A percentile compares a stretch with the other conserved stretches of the same genome.
These are phyloP conservation scores for Gynandropsis gynandra DNA, from an alignment of 345 rosid species.

Conservation along the genomic window DNA sequence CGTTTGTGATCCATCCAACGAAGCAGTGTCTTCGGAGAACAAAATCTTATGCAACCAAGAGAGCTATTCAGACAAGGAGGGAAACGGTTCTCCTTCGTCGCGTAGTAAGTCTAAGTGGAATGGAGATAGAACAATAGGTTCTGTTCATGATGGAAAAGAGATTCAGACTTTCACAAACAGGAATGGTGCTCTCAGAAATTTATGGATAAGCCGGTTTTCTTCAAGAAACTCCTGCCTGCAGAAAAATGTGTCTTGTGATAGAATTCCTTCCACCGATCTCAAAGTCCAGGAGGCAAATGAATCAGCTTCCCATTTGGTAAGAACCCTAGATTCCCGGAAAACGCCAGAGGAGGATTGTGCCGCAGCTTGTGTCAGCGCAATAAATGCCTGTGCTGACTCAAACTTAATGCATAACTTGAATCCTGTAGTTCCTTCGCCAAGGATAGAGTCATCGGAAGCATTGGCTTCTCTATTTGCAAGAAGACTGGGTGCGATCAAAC, in stretches of 20 bases:
- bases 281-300: slow-evolving; percentile 16
- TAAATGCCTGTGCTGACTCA: slow-evolving; percentile 27
- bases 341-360: slow-evolving; percentile 23
- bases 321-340: slow-evolving; percentile 19
- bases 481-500: slow-evolving; percentile 69
- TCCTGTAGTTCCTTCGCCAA: slow-evolving; percentile 29
- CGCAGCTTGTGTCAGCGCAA: slow-evolving; percentile 28
- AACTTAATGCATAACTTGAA: slow-evolving; percentile 21
- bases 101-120: slow-evolving; percentile 30
- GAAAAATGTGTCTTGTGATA: background rate
- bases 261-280: background rate
- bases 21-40: slow-evolving; percentile 27
- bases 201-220: slow-evolving; percentile 73
- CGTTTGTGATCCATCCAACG: slow-evolving; percentile 21
- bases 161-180: slow-evolving; percentile 25
- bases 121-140: slow-evolving; percentile 18
- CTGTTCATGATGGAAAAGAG: slow-evolving; percentile 33
- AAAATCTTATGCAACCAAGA: slow-evolving; percentile 27
- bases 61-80: slow-evolving; percentile 25
- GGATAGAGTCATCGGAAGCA: slow-evolving; percentile 46
- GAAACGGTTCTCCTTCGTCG: slow-evolving; percentile 34
- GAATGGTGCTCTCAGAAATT: slow-evolving; percentile 46
- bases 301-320: slow-evolving; percentile 4
- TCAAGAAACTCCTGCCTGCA: slow-evolving; percentile 33
- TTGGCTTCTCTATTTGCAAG: slow-evolving; percentile 60